Conservation (phyloP, 1,284 basidiomycete species). For the Phenoliferia sp. region DNA sequence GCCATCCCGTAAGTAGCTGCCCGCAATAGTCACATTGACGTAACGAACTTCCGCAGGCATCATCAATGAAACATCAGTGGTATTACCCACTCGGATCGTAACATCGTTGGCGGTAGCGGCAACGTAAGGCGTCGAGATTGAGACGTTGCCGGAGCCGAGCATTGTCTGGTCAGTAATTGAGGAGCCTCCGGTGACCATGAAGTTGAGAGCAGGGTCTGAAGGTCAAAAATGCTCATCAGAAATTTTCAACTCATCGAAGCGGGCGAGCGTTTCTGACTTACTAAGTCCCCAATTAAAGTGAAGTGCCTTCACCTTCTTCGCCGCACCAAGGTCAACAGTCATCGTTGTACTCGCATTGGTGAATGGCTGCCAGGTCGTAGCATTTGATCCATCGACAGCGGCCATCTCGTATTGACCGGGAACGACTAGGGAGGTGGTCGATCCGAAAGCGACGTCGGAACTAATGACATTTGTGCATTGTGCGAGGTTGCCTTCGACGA, state of each 20-base stretch:
- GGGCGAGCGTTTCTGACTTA: conserved; percentile 5
- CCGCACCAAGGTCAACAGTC: conserved; percentile 11
- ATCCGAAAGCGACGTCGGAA: conserved; percentile 18
- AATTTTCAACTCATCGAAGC: not conserved
- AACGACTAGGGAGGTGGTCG: conserved; percentile 12
- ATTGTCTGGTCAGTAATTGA: conserved; percentile 4
- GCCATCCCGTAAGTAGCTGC: conserved; percentile 5
- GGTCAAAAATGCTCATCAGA: too few species aligned
- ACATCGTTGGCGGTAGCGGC: conserved; percentile 6
- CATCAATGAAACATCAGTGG: conserved; percentile 14
- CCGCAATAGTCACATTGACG: conserved; percentile 23
- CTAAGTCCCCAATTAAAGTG: conserved; percentile 28
- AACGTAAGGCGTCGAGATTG: conserved; percentile 4
- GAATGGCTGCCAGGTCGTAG: conserved; percentile 26
- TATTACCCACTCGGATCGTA: conserved; percentile 15
- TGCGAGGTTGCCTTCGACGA: conserved; percentile 31
- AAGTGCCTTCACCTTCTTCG: conserved; percentile 10
- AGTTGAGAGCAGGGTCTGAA: conserved; percentile 15
- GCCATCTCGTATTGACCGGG: conserved; percentile 33
- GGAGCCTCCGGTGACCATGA: conserved; percentile 10
- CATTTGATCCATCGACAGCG: conserved; percentile 37
- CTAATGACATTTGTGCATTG: conserved; percentile 28
- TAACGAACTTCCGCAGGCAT: conserved; percentile 9
- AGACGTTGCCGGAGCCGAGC: conserved; percentile 7
- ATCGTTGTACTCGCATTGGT: conserved; percentile 10